Evolutionary conservation across 768 basidiomycete genomes (phyloP), one percentile per base, ranked within the genome.

Genomic region (Chalciporus piperatus): DNA sequence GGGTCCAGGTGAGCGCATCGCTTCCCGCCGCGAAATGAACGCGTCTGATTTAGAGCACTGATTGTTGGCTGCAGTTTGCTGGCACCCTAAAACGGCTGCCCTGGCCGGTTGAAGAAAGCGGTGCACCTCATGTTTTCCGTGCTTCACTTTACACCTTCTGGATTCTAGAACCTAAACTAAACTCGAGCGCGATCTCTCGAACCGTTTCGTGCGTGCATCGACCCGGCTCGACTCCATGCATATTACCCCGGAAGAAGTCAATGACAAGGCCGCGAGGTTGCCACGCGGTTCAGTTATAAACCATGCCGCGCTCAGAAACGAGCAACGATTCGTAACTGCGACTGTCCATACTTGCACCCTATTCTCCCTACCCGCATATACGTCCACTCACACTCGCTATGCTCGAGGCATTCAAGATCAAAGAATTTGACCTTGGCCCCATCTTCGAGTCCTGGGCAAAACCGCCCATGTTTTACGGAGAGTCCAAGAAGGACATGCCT

Each of bases 381-480:
- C 23, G 7, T 41, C 50, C 37, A 42, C 38, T 17, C 47, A 50
- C 52, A 41, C 38, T 20, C 47, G 48, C 52, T 37, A 81, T 89
- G 76, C 78, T 89, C 28, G 82, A 83, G 62, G 85, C 84, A 48
- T 90, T 91, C 79, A 89, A 86, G 71, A 75, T 88, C 64, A 89
- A 89, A 59, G 79, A 84, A 17, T 89, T 83, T 63, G 80, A 89
- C 72, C 79, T 90, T 56, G 80, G 83, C 57, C 85, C 87, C 20
- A 64, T 88, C 56, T 80, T 75, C 59, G 78, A 77, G 14, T 69
- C 80, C 17, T 91, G 89, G 89, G 72, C 69, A 32, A 76, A 85
- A 52, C 82, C 80, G 0, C 87, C 89, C 20, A 72, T 72, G 47
- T 91, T 89, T 63, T 69, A 73, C 51, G 88, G 89, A 17, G 82